Evolutionary conservation across 345 rosid genomes (phyloP), one percentile per base, ranked within the genome.

Genomic region (Acer campestre): DNA sequence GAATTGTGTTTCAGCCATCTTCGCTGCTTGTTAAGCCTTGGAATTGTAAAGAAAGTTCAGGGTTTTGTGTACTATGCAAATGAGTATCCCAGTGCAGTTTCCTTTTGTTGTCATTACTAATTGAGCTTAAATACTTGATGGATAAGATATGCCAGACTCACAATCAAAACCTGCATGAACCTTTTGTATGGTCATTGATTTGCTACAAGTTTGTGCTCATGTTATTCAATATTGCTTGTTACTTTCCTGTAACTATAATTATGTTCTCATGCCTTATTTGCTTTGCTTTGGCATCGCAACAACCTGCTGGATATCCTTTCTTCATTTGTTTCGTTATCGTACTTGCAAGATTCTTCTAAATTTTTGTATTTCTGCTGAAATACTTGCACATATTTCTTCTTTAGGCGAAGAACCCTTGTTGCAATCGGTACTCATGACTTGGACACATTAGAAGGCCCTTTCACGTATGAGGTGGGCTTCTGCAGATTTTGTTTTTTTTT

Each of bases 341-440:
- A 16, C 14, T 27, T 17, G 13, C 27, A 17, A 22, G 13, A 20
- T 68, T 23, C 10, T 40, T 17, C 46, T 23, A 70, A 23, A 56
- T 23, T 23, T 18, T 10, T 69, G 42, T 42, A n/a, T 59, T 22
- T 22, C 29, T 7, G 42, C 13, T 31, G 40, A 64, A 23, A 53
- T 78, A 25, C 70, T 14, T 73, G 61, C 73, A 53, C 53, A 68
- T 70, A 51, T 73, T 68, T 68, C 29, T 68, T 61, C 76, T 80
- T 80, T 73, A 96, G 99, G 92, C 89, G 88, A 77, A 91, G 99
- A 83, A 80, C 95, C 23, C 85, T 94, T 55, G 97, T 91, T 75
- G 95, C 99, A 10, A 96, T 96, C 79, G 99, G 99, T 75, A 96
- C 98, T 59, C 99, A 95, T 86, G 99, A 95, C 84, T 84, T 95